Evolutionary conservation across 2,329 filamentous ascomycete genomes (phyloP).

Genomic region (Dendrostoma leiphaemia): DNA sequence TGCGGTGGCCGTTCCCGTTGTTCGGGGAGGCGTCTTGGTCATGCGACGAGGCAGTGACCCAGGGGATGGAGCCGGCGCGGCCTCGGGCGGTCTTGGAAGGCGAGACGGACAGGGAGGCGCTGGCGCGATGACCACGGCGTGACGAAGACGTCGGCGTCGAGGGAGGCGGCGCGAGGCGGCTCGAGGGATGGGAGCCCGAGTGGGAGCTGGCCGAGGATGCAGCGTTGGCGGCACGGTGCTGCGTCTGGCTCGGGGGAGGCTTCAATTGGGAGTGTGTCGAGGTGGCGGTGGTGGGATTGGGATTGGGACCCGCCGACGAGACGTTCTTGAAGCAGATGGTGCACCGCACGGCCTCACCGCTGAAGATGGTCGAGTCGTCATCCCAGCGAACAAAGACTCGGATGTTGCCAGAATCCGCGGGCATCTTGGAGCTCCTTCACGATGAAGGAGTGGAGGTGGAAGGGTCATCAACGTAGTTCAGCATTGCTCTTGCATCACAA

Average conservation of each 20-base stretch:
- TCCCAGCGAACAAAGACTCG: conserved; percentile 95
- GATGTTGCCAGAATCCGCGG: conserved; percentile 65
- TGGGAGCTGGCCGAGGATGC: too few species aligned
- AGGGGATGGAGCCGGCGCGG: conserved; percentile 47
- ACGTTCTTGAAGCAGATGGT: conserved; percentile 96
- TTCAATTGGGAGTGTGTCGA: conserved; percentile 20
- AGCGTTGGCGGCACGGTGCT: conserved; percentile 31
- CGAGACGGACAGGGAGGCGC: conserved; percentile 62
- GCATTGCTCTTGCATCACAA: conserved; percentile 10
- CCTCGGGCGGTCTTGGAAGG: conserved; percentile 39
- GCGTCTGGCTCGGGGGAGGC: conserved; percentile 23
- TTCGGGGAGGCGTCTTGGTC: conserved; percentile 16
- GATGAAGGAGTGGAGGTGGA: conserved; percentile 27
- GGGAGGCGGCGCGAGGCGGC: conserved; percentile 44
- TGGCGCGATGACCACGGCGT: conserved; percentile 61
- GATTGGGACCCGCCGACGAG: conserved; percentile 39
- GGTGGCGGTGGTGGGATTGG: too few species aligned
- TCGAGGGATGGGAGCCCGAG: conserved; percentile 17
- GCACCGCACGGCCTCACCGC: conserved; percentile 93
- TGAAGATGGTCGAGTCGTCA: conserved; percentile 74
- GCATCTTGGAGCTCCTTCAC: conserved; percentile 43
- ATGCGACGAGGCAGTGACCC: conserved; percentile 29
- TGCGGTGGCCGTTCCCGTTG: conserved; percentile 51
- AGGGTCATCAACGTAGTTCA: conserved; percentile 16
- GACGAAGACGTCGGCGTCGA: conserved; percentile 28